Base-by-base conservation (phyloP, 2,329 filamentous ascomycete genomes). In the Thermoascus crustaceus region DNA sequence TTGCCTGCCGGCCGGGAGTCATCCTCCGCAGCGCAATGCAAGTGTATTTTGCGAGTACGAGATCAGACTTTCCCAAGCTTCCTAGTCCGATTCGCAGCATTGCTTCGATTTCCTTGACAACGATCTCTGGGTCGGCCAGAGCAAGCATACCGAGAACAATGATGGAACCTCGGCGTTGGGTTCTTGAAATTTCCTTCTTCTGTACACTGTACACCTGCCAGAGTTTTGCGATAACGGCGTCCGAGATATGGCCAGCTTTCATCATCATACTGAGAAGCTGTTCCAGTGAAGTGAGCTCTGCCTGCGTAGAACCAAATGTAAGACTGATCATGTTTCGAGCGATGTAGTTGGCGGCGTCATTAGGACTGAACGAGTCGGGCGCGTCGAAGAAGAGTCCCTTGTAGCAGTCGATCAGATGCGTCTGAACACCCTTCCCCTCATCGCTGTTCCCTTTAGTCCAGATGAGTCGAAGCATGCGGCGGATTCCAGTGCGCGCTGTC, bases 381-480 rank as follows among this genome's bases (percentile, higher is more conserved):
- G 93, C 88, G 54, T 94, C 86, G 51, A 98, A 98, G 64, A 96
- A 98, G 1, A 98, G 75, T 13, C 85, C 80, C 55, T 84, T 91
- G 68, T 98, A 98, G 60, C 86, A 94, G 49, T 98, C 91, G 46
- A 98, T 94, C 19, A 98, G 72, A 61, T 98, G 91, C 2, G 84
- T 85, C 57, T 98, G 93, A 2, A 98, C 88, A 37, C 91, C 91
- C 65, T 96, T 98, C 51, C 93, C 91, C 69, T 98, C 93, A 53
- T 98, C 91, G 51, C 87, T 96, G 64, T 96, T 98, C 49, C 91
- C 89, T 65, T 98, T 98, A 45, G 91, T 98, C 91, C 91, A 98
- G 59, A 98, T 98, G 13, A 98, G 72, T 35, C 89, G 81, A 44
- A 98, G 72, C 91, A 98, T 98, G 38, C 87, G 82, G 40, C 89